Evolutionary conservation across 176 grass and related monocot species (phyloP).

Genomic region (Secale cereale): DNA sequence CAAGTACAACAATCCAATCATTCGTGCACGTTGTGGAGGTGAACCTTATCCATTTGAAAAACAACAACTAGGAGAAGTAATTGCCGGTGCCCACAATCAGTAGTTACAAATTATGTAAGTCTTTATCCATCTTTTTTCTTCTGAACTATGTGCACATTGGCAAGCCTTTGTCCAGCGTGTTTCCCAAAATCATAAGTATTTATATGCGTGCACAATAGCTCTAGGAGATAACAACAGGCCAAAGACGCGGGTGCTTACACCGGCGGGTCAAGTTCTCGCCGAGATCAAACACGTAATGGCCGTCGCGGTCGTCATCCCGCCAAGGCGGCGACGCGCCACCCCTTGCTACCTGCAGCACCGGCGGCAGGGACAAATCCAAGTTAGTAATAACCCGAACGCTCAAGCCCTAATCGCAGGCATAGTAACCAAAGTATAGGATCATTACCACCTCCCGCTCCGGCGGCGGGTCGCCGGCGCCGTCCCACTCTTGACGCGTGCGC

Average conservation of each 20-base stretch:
- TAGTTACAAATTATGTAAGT: neutral
- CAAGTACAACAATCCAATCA: neutral
- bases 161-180: neutral
- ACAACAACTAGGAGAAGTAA: neutral
- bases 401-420: constrained; percentile 15
- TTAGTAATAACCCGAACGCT: constrained; percentile 10
- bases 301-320: constrained; percentile 82
- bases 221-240: constrained; percentile 10
- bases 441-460: constrained; percentile 54
- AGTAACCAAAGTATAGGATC: neutral
- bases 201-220: neutral
- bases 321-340: constrained; percentile 66
- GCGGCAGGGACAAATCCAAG: constrained; percentile 10
- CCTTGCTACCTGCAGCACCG: constrained; percentile 47
- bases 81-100: neutral
- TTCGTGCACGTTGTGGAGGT: neutral
- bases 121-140: neutral
- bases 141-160: neutral
- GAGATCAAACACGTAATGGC: constrained; percentile 89
- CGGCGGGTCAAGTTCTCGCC: constrained; percentile 92
- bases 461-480: constrained; percentile 31
- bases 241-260: constrained; percentile 46
- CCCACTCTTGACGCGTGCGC: constrained; percentile 51
- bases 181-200: neutral
- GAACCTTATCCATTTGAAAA: neutral